Conservation (phyloP, 1,139 yeast species). For the Geotrichum fermentans region DNA sequence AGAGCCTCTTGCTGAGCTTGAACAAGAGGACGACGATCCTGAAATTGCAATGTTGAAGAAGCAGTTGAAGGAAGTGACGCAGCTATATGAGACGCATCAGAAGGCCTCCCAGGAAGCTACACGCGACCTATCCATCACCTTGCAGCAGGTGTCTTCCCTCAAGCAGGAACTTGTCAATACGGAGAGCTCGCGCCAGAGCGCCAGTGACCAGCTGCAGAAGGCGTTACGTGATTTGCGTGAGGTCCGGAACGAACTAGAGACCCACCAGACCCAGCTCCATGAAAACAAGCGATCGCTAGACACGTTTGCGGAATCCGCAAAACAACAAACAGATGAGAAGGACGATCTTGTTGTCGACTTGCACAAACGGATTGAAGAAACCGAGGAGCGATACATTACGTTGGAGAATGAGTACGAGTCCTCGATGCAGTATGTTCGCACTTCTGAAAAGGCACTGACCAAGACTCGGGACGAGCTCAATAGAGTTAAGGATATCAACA, state of each 20-base stretch:
- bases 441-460: slow-evolving; percentile 69
- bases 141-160: slow-evolving; percentile 28
- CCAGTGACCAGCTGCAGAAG: slow-evolving; percentile 1
- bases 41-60: slow-evolving; percentile 23
- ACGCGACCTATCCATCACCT: slow-evolving; percentile 27
- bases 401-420: slow-evolving; percentile 58
- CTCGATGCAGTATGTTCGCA: slow-evolving; percentile 66
- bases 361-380: slow-evolving; percentile 17
- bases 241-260: slow-evolving; percentile 4
- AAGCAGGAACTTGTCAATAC: slow-evolving; percentile 27
- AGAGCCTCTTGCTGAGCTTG: slow-evolving; percentile 16
- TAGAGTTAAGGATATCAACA: slow-evolving; percentile 53
- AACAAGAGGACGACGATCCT: slow-evolving; percentile 24
- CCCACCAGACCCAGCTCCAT: slow-evolving; percentile 3
- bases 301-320: slow-evolving; percentile 11
- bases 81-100: slow-evolving; percentile 33
- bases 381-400: slow-evolving; percentile 22
- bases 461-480: slow-evolving; percentile 67
- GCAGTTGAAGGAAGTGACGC: slow-evolving; percentile 25
- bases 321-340: slow-evolving; percentile 16
- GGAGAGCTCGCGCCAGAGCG: slow-evolving; percentile 16
- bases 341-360: slow-evolving; percentile 7
- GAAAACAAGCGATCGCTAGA: slow-evolving; percentile 16
- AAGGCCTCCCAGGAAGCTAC: slow-evolving; percentile 33
- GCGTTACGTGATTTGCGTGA: slow-evolving; percentile 1